These are phyloP conservation scores for Carex arenaria DNA, from an alignment of 202 grass and related monocot species.

Conservation along the genomic window DNA sequence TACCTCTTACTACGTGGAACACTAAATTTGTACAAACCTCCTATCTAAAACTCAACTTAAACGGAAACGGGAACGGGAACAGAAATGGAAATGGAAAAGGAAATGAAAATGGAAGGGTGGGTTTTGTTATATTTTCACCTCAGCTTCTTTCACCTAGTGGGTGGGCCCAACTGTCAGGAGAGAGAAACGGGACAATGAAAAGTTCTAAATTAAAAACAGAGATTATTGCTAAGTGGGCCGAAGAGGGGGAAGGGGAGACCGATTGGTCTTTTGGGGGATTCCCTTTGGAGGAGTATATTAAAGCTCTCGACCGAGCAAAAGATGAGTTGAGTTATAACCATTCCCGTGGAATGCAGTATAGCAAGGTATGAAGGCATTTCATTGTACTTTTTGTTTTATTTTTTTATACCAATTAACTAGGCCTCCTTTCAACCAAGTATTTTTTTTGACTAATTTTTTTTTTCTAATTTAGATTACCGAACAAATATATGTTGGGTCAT, in stretches of 20 bases:
- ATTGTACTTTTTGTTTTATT: not conserved
- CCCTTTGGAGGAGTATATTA: constrained; percentile 95
- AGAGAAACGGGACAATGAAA: constrained; percentile 39
- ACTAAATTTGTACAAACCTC: constrained; percentile 25
- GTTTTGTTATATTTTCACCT: constrained; percentile 82
- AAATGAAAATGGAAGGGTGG: constrained; percentile 31
- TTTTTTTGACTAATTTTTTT: not conserved
- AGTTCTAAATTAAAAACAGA: constrained; percentile 42
- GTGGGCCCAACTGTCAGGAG: constrained; percentile 48
- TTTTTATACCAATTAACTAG: not conserved
- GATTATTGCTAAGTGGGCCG: constrained; percentile 64
- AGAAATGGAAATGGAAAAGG: not conserved
- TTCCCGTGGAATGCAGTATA: constrained; percentile 92
- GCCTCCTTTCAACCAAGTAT: not conserved
- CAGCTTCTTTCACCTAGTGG: constrained; percentile 56
- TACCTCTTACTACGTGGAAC: constrained; percentile 67
- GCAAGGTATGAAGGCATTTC: constrained; percentile 48
- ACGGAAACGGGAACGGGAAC: not conserved
- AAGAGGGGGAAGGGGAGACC: constrained; percentile 50
- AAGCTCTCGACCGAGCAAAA: constrained; percentile 88
- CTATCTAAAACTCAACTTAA: constrained; percentile 21
- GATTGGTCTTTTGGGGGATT: constrained; percentile 94
- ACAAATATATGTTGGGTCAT: constrained; percentile 95
- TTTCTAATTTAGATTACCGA: constrained; percentile 67
- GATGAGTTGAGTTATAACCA: constrained; percentile 97